Evolutionary conservation across 2,329 filamentous ascomycete genomes (phyloP).

Genomic region (Trichoderma sp.): DNA sequence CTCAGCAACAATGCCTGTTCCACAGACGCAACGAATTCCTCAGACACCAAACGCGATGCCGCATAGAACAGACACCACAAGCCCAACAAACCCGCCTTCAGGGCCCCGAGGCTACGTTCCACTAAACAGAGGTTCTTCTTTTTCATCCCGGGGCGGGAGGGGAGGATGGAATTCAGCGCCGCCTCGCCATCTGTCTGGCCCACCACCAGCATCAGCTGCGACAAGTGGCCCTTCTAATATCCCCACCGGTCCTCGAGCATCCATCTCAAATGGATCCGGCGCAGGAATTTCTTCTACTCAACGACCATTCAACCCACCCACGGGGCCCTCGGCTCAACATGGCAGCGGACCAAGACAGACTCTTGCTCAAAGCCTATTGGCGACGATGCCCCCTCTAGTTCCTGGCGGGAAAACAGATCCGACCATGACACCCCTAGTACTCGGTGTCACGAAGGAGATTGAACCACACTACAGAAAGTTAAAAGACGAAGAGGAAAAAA

Average conservation of each 20-base stretch:
- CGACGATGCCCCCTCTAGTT: conserved; percentile 55
- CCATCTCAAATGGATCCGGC: conserved; percentile 40
- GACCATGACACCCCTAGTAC: conserved; percentile 47
- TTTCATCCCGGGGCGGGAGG: conserved; percentile 45
- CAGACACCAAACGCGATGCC: conserved; percentile 42
- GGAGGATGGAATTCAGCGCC: conserved; percentile 49
- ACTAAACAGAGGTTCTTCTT: conserved; percentile 50
- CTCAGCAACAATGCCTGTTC: conserved; percentile 43
- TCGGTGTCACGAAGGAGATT: conserved; percentile 57
- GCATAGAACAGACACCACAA: conserved; percentile 47
- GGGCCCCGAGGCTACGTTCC: conserved; percentile 60
- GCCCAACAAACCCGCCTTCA: conserved; percentile 55
- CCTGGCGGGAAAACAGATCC: conserved; percentile 60
- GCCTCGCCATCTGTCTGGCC: conserved; percentile 41
- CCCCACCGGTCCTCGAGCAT: conserved; percentile 53
- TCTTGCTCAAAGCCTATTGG: conserved; percentile 57
- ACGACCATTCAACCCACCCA: conserved; percentile 60
- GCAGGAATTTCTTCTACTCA: conserved; percentile 48
- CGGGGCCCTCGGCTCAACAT: conserved; percentile 54
- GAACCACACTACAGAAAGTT: conserved; percentile 59
- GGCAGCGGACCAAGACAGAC: conserved; percentile 46
- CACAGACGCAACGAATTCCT: conserved; percentile 41
- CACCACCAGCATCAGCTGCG: conserved; percentile 47
- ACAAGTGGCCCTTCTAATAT: conserved; percentile 47
- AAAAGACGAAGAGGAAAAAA: conserved; percentile 61